phyloP scores from a whole-genome alignment of 106 monocot genomes.

The Acanthochlamys bracteata region DNA sequence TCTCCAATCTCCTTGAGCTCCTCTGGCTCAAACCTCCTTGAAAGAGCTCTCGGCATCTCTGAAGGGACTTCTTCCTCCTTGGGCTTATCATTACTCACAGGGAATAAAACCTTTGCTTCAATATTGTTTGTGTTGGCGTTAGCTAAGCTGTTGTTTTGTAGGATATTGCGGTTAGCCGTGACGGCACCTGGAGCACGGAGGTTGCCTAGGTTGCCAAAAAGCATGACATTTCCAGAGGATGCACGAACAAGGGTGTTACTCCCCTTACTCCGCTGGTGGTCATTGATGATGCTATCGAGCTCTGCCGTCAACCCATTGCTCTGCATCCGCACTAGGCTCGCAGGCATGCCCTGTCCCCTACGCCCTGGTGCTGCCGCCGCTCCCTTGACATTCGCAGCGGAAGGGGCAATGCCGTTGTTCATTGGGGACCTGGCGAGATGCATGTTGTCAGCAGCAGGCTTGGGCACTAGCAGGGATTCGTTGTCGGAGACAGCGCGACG shows the following conservation, averaged over 20 bases:
- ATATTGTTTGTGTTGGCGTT: no score
- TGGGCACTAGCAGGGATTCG: background rate
- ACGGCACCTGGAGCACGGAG: slow-evolving; percentile 29
- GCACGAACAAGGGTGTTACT: slow-evolving; percentile 55
- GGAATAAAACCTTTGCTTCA: no score
- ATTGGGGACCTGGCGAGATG: background rate
- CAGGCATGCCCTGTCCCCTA: background rate
- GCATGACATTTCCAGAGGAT: slow-evolving; percentile 73
- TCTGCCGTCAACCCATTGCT: slow-evolving; percentile 29
- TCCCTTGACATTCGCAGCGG: background rate
- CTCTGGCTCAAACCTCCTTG: slow-evolving; percentile 24
- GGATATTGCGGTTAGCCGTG: slow-evolving; percentile 23
- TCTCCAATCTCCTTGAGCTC: slow-evolving; percentile 33
- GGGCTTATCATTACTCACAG: no score
- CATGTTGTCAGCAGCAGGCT: background rate
- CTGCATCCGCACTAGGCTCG: background rate
- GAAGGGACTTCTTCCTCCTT: no score
- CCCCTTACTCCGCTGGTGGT: slow-evolving; percentile 56
- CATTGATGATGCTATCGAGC: slow-evolving; percentile 51
- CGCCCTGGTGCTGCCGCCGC: background rate
- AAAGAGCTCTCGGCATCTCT: slow-evolving; percentile 19
- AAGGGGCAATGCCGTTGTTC: background rate
- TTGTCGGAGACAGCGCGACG: slow-evolving; percentile 15
- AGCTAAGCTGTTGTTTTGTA: no score
- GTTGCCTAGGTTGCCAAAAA: slow-evolving; percentile 60